phyloP scores from a whole-genome alignment of 768 basidiomycete genomes.

The Glaciozyma antarctica region DNA sequence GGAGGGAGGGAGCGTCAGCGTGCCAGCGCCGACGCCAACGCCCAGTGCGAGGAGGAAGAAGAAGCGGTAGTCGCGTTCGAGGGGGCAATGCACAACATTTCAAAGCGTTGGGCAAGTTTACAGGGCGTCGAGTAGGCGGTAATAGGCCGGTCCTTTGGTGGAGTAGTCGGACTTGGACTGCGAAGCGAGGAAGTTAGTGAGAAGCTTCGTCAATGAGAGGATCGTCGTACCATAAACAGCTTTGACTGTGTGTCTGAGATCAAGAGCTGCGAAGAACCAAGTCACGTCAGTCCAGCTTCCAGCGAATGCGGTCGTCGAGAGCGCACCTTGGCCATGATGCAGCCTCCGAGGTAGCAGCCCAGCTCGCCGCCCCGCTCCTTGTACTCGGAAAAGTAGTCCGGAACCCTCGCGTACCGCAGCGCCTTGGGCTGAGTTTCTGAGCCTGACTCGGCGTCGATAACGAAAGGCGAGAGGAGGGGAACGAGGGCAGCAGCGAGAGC shows the following conservation, averaged over 20 bases:
- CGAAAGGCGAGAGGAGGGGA: slow-evolving; percentile 25
- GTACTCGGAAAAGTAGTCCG: slow-evolving; percentile 82
- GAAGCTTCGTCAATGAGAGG: neutral
- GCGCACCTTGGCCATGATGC: slow-evolving; percentile 34
- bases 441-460: slow-evolving; percentile 7
- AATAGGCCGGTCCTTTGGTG: slow-evolving; percentile 11
- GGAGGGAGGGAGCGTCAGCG: neutral
- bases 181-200: neutral
- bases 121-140: slow-evolving; percentile 14
- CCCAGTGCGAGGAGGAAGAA: neutral
- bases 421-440: slow-evolving; percentile 55
- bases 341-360: slow-evolving; percentile 27
- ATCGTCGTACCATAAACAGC: slow-evolving; percentile 23
- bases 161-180: slow-evolving; percentile 27
- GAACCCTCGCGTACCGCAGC: slow-evolving; percentile 53
- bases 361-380: slow-evolving; percentile 29
- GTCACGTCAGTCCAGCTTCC: neutral
- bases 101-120: neutral
- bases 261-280: slow-evolving; percentile 8
- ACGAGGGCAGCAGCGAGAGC: slow-evolving; percentile 17
- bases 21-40: neutral
- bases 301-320: neutral
- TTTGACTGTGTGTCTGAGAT: slow-evolving; percentile 24
- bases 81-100: neutral
- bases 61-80: neutral